Evolutionary conservation across 345 rosid genomes (phyloP).

Genomic region (Populus euphratica): DNA sequence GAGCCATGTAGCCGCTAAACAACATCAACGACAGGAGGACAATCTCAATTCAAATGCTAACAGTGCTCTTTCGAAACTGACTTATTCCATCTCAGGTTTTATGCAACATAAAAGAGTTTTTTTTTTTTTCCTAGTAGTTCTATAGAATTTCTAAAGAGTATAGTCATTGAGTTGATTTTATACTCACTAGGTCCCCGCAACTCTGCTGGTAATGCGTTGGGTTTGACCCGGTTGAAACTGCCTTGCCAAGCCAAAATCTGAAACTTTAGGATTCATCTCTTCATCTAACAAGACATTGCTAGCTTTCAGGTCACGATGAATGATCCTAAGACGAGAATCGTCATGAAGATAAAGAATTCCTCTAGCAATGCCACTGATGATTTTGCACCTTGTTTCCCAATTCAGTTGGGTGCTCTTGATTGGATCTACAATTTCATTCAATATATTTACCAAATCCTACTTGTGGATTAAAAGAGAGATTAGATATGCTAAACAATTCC

Average conservation of each 20-base stretch:
- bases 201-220: background rate
- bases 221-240: background rate
- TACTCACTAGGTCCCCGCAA: background rate
- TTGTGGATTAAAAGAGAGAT: too few species aligned
- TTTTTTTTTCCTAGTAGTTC: too few species aligned
- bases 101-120: too few species aligned
- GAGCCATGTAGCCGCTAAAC: background rate
- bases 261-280: background rate
- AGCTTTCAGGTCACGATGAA: constrained; percentile 1
- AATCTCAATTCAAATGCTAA: too few species aligned
- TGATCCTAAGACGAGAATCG: constrained; percentile 9
- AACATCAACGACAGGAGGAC: too few species aligned
- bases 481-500: too few species aligned
- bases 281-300: background rate
- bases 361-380: constrained; percentile 4
- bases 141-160: too few species aligned
- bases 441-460: too few species aligned
- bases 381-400: constrained; percentile 14
- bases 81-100: too few species aligned
- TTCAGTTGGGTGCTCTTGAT: background rate
- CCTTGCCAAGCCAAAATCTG: background rate
- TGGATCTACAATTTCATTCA: background rate
- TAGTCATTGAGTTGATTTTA: too few species aligned
- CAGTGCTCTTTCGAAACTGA: too few species aligned
- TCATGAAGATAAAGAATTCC: constrained; percentile 11